Evolutionary conservation across 306 rosid species (phyloP).

Genomic region (Dryas drummondii): DNA sequence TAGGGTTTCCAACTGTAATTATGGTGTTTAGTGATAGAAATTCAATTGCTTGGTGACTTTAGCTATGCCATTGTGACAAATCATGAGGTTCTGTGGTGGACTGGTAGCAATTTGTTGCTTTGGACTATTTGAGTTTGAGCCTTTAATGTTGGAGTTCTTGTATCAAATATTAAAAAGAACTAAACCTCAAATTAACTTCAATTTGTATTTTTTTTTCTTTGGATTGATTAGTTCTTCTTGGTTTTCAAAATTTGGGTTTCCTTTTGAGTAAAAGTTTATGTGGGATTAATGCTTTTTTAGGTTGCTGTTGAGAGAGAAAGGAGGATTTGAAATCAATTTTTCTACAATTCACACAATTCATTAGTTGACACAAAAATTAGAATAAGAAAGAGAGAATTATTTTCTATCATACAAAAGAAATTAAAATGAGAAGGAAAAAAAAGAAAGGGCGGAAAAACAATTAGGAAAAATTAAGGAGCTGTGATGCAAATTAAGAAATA

Average conservation of each 20-base stretch:
- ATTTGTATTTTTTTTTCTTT: background rate
- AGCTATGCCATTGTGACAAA: background rate
- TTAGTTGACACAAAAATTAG: background rate
- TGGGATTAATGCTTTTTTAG: background rate
- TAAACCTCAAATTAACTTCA: background rate
- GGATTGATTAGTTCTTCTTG: background rate
- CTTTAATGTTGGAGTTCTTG: background rate
- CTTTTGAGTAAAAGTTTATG: background rate
- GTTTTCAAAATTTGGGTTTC: background rate
- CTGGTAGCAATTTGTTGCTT: background rate
- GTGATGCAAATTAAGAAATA: background rate
- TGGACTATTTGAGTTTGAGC: background rate
- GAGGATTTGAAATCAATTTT: too few species aligned
- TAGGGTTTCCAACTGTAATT: conserved; percentile 3
- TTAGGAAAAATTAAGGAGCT: too few species aligned
- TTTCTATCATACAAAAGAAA: background rate
- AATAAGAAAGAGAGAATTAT: background rate
- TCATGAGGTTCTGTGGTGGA: background rate
- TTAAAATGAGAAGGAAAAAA: background rate
- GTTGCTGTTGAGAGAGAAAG: background rate
- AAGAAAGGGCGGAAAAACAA: too few species aligned
- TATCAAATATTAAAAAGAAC: background rate
- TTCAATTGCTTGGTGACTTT: background rate
- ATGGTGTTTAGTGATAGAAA: background rate
- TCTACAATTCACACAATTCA: background rate